Evolutionary conservation across 768 basidiomycete species (phyloP).

Genomic region (Megacollybia marginata): DNA sequence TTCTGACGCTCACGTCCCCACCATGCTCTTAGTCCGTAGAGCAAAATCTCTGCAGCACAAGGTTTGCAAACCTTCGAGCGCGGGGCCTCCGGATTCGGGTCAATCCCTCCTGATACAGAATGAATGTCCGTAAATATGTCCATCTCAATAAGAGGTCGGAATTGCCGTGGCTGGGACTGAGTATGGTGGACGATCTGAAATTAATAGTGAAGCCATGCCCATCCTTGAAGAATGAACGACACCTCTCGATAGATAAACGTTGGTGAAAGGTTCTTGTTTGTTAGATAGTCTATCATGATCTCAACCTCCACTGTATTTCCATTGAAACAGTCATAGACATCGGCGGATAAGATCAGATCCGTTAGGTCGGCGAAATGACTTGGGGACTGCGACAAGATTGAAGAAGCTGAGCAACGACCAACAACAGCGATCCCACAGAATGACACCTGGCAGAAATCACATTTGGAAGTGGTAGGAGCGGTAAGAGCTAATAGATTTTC

Average conservation of each 20-base stretch:
- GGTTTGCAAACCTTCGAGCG: constrained; percentile 57
- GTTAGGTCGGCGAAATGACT: constrained; percentile 59
- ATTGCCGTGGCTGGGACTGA: constrained; percentile 53
- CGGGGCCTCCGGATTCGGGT: constrained; percentile 52
- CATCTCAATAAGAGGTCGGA: constrained; percentile 58
- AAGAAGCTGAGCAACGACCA: constrained; percentile 59
- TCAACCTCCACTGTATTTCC: constrained; percentile 77
- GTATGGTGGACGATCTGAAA: constrained; percentile 56
- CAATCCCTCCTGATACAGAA: constrained; percentile 43
- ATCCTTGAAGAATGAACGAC: constrained; percentile 1
- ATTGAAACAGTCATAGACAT: constrained; percentile 77
- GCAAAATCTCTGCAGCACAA: constrained; percentile 68
- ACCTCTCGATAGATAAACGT: constrained; percentile 75
- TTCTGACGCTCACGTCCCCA: constrained; percentile 75
- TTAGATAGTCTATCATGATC: constrained; percentile 75
- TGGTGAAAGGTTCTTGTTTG: constrained; percentile 52
- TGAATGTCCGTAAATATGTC: constrained; percentile 70
- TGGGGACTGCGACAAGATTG: constrained; percentile 54
- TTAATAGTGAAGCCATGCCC: neutral
- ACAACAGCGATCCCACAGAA: constrained; percentile 81
- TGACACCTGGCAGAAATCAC: constrained; percentile 74
- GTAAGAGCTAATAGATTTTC: constrained; percentile 67
- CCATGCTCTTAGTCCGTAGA: constrained; percentile 76
- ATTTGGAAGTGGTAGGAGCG: constrained; percentile 75
- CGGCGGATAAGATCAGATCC: constrained; percentile 72